A percentile compares a stretch with the other conserved stretches of the same genome.
These are phyloP conservation scores for Tilletia caries DNA, from an alignment of 1,284 basidiomycete species.

Conservation along the genomic window DNA sequence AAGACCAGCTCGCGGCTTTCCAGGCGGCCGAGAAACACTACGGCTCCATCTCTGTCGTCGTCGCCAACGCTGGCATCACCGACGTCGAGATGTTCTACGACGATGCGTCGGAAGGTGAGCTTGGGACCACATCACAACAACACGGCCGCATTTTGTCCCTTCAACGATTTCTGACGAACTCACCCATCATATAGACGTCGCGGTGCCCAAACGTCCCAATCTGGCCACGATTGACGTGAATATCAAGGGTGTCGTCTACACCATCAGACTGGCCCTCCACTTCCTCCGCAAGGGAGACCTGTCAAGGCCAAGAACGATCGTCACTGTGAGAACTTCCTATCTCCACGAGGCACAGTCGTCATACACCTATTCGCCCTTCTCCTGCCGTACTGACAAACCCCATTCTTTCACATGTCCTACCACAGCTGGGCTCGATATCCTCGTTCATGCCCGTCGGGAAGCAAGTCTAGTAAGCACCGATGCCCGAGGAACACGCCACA, in stretches of 20 bases:
- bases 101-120: constrained; percentile 19
- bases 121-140: too few relatives aligned
- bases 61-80: constrained; percentile 63
- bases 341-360: too few relatives aligned
- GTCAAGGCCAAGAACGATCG: constrained; percentile 53
- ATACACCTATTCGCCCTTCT: too few relatives aligned
- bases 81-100: constrained; percentile 55
- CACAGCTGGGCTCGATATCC: constrained; percentile 10
- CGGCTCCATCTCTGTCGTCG: constrained; percentile 54
- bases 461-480: background rate
- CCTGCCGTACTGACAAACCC: background rate
- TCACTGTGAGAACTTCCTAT: constrained; percentile 63
- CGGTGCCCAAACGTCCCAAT: constrained; percentile 56
- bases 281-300: constrained; percentile 57
- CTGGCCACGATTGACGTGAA: constrained; percentile 61
- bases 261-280: constrained; percentile 60
- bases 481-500: background rate
- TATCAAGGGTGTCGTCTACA: constrained; percentile 60
- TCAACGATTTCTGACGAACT: background rate
- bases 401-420: constrained; percentile 58
- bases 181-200: background rate
- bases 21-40: constrained; percentile 59
- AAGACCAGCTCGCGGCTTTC: constrained; percentile 62
- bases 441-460: constrained; percentile 9
- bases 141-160: too few relatives aligned